A percentile compares a stretch with the other conserved stretches of the same genome.
These are phyloP conservation scores for Hapsidospora chrysogenum DNA, from an alignment of 495 filamentous ascomycete genomes.

Conservation along the genomic window DNA sequence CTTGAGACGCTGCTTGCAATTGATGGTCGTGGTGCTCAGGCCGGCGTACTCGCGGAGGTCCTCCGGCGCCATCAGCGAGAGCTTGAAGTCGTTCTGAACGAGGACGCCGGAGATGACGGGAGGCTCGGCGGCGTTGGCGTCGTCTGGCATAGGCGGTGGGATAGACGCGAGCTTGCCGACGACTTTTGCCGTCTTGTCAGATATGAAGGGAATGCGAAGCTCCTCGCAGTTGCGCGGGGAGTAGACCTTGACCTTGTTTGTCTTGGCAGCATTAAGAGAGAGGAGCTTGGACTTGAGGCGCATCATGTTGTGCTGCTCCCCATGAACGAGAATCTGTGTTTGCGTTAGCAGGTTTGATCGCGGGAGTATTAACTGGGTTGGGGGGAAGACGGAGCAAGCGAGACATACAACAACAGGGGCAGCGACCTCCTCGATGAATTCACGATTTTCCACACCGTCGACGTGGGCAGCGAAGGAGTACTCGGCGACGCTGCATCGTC, in stretches of 20 bases:
- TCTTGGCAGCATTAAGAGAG: constrained; percentile 71
- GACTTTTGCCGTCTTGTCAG: constrained; percentile 92
- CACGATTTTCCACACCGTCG: constrained; percentile 84
- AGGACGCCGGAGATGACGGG: constrained; percentile 72
- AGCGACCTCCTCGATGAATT: constrained; percentile 84
- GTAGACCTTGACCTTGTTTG: constrained; percentile 71
- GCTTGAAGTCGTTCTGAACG: constrained; percentile 92
- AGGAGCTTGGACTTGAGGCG: constrained; percentile 84
- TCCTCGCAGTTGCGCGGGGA: constrained; percentile 90
- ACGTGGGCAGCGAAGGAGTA: constrained; percentile 93
- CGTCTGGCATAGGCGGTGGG: constrained; percentile 35
- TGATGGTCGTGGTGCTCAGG: constrained; percentile 79
- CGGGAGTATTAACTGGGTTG: too few relatives aligned
- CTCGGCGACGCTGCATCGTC: constrained; percentile 82
- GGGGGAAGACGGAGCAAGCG: not conserved
- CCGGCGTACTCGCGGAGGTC: constrained; percentile 92
- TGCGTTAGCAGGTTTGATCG: not conserved
- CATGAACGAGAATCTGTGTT: constrained; percentile 76
- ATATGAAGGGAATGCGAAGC: constrained; percentile 83
- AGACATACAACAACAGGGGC: constrained; percentile 77
- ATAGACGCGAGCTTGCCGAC: constrained; percentile 83
- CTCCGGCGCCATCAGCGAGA: constrained; percentile 89
- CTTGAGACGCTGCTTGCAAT: constrained; percentile 73
- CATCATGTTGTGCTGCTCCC: constrained; percentile 97
- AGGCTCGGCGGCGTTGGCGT: constrained; percentile 10